Base-by-base conservation (phyloP, 1,284 basidiomycete species). In the Pseudozyma pruni region DNA sequence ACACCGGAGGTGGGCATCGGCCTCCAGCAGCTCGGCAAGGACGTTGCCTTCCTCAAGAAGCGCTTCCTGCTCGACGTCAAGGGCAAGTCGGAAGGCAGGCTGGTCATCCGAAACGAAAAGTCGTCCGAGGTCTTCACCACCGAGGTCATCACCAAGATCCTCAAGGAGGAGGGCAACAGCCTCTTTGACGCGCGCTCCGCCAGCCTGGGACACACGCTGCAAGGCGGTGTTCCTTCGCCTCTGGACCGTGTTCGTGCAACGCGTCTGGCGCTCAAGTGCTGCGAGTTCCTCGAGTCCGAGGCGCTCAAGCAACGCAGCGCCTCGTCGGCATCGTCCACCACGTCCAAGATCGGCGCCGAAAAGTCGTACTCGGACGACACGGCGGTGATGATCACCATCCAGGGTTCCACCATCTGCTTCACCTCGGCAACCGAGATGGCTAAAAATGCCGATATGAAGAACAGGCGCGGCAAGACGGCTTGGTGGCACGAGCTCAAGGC, bases 111-210 rank as follows among this genome's bases (percentile, higher is more conserved):
- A 38, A 64, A 90, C 83, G 96, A 99, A 84, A 87, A 86, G 45
- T 86, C 95, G 0, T 96, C 93, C 10, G 85, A 85, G 19, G 91
- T 97, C 20, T 99, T 97, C 86, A 91, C 90, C 16, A 95, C 94
- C 10, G 90, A 94, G 14, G 87, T 96, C 50, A 88, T 99, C 75
- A 95, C 91, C 70, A 92, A 92, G 83, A 95, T 99, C 85, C 85
- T 97, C 83, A 91, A 91, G 76, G 94, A 97, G 80, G 95, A 98
- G 84, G 95, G 95, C 39, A 88, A 89, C 16, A 81, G 86, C 8
- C 86, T 96, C n/a, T 98, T 98, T 80, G 96, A 98, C 84, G 89
- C 95, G 17, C 90, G 96, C 44, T 91, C 89, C 11, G 96, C 95
- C 16, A 90, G 91, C 3, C 89, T 99, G 19, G 95, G 96, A 10